Evolutionary conservation across 306 rosid species (phyloP).

Genomic region (Corylus heterophylla): DNA sequence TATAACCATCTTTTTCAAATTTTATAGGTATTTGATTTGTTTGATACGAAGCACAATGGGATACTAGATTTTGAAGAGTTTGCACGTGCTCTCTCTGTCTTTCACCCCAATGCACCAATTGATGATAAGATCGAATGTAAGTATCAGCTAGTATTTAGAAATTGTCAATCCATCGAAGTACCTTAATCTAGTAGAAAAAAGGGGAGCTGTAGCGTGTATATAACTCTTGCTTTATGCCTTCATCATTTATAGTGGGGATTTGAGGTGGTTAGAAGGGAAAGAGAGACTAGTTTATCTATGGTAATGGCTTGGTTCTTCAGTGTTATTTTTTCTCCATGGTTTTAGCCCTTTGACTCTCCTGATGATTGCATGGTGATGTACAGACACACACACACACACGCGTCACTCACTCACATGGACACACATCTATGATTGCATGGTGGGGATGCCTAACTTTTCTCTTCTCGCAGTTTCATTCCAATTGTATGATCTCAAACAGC

Average conservation of each 20-base stretch:
- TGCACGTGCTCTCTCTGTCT: conserved; percentile 80
- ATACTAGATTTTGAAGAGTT: conserved; percentile 74
- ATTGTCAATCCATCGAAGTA: conserved; percentile 11
- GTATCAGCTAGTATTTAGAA: conserved; percentile 28
- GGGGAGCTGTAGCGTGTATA: neutral
- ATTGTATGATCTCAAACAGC: conserved; percentile 77
- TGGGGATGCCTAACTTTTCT: conserved; percentile 31
- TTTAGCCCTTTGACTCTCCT: conserved; percentile 4
- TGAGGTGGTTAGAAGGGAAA: conserved; percentile 18
- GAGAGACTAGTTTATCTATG: conserved; percentile 10
- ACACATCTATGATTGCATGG: conserved; percentile 2
- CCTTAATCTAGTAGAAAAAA: neutral
- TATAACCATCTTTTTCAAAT: conserved; percentile 30
- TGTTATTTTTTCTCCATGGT: conserved; percentile 1
- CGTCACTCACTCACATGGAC: neutral
- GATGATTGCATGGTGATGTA: conserved; percentile 21
- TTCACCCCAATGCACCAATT: conserved; percentile 75
- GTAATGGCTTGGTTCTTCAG: conserved; percentile 6
- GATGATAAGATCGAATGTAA: conserved; percentile 80
- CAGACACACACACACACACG: neutral
- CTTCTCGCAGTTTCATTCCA: conserved; percentile 74
- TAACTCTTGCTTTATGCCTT: neutral
- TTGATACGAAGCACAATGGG: conserved; percentile 64
- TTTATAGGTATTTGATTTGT: conserved; percentile 78
- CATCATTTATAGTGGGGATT: neutral